A percentile compares a stretch with the other conserved stretches of the same genome.
These are phyloP conservation scores for Botrytis aclada DNA, from an alignment of 2,329 filamentous ascomycete species.

Conservation along the genomic window DNA sequence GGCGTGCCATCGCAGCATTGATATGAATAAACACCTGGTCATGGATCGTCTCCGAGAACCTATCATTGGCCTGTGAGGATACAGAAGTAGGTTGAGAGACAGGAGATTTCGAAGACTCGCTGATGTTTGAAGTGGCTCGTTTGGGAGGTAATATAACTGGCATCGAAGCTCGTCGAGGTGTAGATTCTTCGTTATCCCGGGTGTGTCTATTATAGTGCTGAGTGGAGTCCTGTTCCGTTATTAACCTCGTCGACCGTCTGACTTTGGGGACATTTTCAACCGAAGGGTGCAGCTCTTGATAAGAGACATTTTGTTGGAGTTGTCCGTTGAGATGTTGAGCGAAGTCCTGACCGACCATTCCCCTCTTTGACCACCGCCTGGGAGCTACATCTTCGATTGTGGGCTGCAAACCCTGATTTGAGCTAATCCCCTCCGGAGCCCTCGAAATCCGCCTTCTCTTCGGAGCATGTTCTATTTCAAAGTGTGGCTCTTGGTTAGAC, in stretches of 20 bases:
- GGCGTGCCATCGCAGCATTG: constrained; percentile 11
- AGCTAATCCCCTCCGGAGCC: not conserved
- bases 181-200: not conserved
- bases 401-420: not conserved
- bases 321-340: not conserved
- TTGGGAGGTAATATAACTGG: not conserved
- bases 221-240: not conserved
- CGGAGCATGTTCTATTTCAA: not conserved
- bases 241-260: not conserved
- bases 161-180: not conserved
- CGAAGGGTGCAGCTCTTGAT: not conserved
- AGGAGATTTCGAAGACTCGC: not conserved
- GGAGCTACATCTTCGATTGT: not conserved
- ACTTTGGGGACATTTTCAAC: not conserved
- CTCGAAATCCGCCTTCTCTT: constrained; percentile 7
- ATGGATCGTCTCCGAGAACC: not conserved
- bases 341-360: not conserved
- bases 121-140: not conserved
- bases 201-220: not conserved
- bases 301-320: not conserved
- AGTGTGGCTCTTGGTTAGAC: not conserved
- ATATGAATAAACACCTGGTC: constrained; percentile 15
- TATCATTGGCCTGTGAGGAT: not conserved
- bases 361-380: not conserved
- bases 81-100: not conserved